A percentile compares a stretch with the other conserved stretches of the same genome.
These are phyloP conservation scores for Metschnikowia gruessii DNA, from an alignment of 805 yeast species.

Conservation along the genomic window DNA sequence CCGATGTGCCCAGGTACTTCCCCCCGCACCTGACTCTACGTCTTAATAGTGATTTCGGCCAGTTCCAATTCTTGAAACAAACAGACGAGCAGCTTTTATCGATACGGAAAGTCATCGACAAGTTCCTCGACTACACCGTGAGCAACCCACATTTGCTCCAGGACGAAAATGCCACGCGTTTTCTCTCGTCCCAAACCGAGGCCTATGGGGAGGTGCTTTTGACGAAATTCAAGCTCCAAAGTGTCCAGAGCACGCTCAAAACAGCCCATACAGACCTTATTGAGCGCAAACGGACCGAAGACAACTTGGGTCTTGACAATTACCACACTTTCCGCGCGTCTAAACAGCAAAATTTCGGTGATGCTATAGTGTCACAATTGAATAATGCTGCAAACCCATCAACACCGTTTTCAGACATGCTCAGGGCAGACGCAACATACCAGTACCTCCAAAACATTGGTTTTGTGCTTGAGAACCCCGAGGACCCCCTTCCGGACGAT, in stretches of 20 bases:
- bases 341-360: slow-evolving; percentile 15
- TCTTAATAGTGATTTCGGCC: slow-evolving; percentile 15
- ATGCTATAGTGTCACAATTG: slow-evolving; percentile 8
- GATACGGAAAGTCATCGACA: slow-evolving; percentile 10
- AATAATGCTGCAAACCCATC: not conserved
- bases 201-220: slow-evolving; percentile 10
- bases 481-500: slow-evolving; percentile 56
- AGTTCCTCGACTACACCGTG: slow-evolving; percentile 11
- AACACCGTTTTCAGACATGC: not conserved
- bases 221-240: slow-evolving; percentile 13
- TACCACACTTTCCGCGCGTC: slow-evolving; percentile 7
- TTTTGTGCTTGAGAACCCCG: slow-evolving; percentile 56
- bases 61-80: slow-evolving; percentile 8
- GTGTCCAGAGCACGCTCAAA: slow-evolving; percentile 12
- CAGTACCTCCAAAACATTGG: slow-evolving; percentile 39
- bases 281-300: slow-evolving; percentile 13
- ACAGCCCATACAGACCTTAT: slow-evolving; percentile 11
- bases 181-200: slow-evolving; percentile 11
- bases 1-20: slow-evolving; percentile 14
- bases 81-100: slow-evolving; percentile 15
- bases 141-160: slow-evolving; percentile 12
- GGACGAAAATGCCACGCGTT: slow-evolving; percentile 5
- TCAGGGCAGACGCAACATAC: slow-evolving; percentile 17
- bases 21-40: slow-evolving; percentile 18
- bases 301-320: slow-evolving; percentile 14